Percentiles rank a stretch among this genome's conserved stretches.
Conservation (phyloP, 2,329 filamentous ascomycete genomes). For the Pestalotiopsis sp. region DNA sequence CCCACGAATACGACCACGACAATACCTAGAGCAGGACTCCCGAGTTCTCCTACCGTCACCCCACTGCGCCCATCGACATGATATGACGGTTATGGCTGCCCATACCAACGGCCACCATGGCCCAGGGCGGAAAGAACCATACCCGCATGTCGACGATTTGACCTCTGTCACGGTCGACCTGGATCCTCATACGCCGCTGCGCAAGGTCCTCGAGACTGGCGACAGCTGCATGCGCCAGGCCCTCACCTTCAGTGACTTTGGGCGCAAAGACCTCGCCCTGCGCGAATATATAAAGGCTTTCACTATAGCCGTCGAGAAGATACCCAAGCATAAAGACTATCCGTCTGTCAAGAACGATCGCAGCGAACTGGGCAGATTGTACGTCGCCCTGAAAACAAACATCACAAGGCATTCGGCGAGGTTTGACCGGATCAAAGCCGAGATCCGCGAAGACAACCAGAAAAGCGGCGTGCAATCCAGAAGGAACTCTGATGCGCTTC, state of each 20-base stretch:
- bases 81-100: constrained; percentile 19
- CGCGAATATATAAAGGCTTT: constrained; percentile 83
- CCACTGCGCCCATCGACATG: constrained; percentile 4
- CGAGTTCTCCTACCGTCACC: neutral
- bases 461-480: constrained; percentile 59
- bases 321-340: constrained; percentile 78
- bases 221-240: constrained; percentile 61
- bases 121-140: constrained; percentile 34
- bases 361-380: constrained; percentile 48
- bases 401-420: constrained; percentile 48
- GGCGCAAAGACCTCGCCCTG: constrained; percentile 73
- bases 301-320: constrained; percentile 74
- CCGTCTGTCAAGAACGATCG: constrained; percentile 61
- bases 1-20: constrained; percentile 7
- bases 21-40: neutral
- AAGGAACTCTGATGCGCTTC: constrained; percentile 17
- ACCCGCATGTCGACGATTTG: constrained; percentile 59
- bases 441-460: constrained; percentile 66
- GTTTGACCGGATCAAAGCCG: constrained; percentile 60
- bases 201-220: constrained; percentile 54
- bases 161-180: constrained; percentile 48
- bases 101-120: constrained; percentile 17
- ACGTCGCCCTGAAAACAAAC: constrained; percentile 52
- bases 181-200: constrained; percentile 52
- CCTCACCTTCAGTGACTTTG: constrained; percentile 63